Conservation (phyloP, 1,284 basidiomycete genomes). For the Microbotryomycetes sp. region DNA sequence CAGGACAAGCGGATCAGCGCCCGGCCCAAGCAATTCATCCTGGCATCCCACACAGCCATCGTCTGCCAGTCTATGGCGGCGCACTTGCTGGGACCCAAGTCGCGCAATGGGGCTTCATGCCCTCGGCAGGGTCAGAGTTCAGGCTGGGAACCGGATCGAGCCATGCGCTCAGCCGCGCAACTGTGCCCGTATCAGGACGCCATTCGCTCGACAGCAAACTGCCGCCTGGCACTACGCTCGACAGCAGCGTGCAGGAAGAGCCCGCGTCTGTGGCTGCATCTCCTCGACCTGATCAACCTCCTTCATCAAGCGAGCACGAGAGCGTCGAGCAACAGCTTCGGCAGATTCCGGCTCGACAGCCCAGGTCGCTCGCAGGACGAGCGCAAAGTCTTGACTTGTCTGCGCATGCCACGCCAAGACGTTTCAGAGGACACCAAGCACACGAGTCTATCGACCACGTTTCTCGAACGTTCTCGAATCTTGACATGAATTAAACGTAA, state of each 20-base stretch:
- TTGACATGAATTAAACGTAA: not conserved
- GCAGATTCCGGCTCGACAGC: constrained; percentile 6
- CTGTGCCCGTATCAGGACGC: not conserved
- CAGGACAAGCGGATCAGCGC: not conserved
- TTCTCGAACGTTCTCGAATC: not conserved
- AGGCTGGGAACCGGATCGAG: no score
- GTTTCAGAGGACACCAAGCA: not conserved
- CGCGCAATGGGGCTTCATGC: no score
- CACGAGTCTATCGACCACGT: constrained; percentile 8
- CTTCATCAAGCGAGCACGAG: not conserved
- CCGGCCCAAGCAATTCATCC: constrained; percentile 8
- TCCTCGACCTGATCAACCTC: not conserved
- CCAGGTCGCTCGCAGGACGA: constrained; percentile 15
- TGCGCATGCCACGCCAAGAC: constrained; percentile 2
- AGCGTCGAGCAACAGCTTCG: constrained; percentile 15
- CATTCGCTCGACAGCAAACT: not conserved
- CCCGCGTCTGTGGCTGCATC: not conserved
- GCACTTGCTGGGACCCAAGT: not conserved
- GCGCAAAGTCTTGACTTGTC: constrained; percentile 21
- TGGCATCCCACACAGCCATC: constrained; percentile 1
- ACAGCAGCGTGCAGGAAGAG: constrained; percentile 2
- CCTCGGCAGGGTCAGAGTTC: no score
- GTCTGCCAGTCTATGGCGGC: not conserved
- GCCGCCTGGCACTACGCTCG: not conserved
- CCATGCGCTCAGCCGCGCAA: not conserved